Evolutionary conservation across 345 rosid genomes (phyloP).

Genomic region (Gossypium anomalum): DNA sequence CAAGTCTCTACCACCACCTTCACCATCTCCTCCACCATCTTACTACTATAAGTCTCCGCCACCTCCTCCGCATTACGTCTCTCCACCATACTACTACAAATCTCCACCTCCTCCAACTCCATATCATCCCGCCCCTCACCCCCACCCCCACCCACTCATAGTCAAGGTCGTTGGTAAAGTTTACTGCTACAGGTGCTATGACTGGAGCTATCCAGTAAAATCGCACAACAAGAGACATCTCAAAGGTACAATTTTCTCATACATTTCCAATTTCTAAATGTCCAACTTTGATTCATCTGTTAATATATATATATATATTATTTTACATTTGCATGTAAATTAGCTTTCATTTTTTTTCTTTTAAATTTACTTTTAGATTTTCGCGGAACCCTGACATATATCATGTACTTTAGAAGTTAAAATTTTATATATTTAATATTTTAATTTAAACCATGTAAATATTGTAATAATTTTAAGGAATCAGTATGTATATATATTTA

Average conservation of each 20-base stretch:
- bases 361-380: neutral
- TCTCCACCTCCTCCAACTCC: constrained; percentile 12
- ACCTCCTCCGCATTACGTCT: neutral
- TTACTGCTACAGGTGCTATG: constrained; percentile 56
- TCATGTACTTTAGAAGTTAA: neutral
- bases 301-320: neutral
- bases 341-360: neutral
- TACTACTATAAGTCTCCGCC: neutral
- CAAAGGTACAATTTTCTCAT: constrained; percentile 40
- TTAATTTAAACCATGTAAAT: neutral
- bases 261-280: neutral
- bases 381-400: neutral
- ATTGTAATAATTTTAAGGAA: neutral
- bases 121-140: constrained; percentile 1
- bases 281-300: neutral
- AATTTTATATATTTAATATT: neutral
- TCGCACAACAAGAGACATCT: constrained; percentile 79
- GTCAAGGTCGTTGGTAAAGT: constrained; percentile 55
- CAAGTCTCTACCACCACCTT: neutral
- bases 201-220: constrained; percentile 43
- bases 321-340: neutral
- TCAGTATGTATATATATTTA: neutral
- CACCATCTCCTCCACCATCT: neutral
- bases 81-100: constrained; percentile 2
- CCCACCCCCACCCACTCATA: constrained; percentile 29